Evolutionary conservation across 1,284 basidiomycete species (phyloP), one percentile per base, ranked within the genome.

Genomic region (Ustilago nuda): DNA sequence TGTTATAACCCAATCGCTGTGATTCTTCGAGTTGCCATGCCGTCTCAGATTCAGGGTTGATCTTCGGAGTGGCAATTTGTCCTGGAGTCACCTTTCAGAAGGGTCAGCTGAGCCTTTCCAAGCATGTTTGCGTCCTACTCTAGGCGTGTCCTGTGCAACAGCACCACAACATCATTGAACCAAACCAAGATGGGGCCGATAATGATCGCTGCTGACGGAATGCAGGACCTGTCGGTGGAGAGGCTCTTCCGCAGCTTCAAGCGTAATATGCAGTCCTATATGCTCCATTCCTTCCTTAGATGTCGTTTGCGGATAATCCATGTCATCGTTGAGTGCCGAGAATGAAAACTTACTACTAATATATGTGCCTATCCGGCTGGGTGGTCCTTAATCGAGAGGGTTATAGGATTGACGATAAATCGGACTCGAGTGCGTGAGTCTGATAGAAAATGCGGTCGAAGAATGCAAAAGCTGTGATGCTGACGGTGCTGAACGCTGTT

Each of bases 281-380:
- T 19, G 43, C 43, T 19, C 43, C 15, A 8, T 45, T 4, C 43
- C n/a, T 19, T 19, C 11, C 3, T 19, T 45, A 3, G n/a, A 48
- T 27, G 15, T 23, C 41, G 33, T 45, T 12, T 45, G 39, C 15
- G 30, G n/a, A 12, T 32, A 7, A 13, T 55, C 9, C 19, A n/a
- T 39, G 23, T 15, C 41, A 12, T 32, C 41, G 23, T 30, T 33
- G 23, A 39, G 43, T 41, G 60, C 37, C 35, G 56, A 62, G 6
- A 57, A 55, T 8, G 15, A 61, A 46, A 46, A 70, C 67, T 70
- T 61, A 70, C 67, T 70, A 61, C 67, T 45, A 61, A 17, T 54
- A 41, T 46, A 41, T 60, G 53, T 70, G 67, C 67, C 70, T 64
- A 52, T 30, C 56, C 52, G 70, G 64, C 70, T 53, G 53, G 36